These are phyloP conservation scores for Lagenidium giganteum DNA, from an alignment of 352 stramenopile species.

Conservation along the genomic window DNA sequence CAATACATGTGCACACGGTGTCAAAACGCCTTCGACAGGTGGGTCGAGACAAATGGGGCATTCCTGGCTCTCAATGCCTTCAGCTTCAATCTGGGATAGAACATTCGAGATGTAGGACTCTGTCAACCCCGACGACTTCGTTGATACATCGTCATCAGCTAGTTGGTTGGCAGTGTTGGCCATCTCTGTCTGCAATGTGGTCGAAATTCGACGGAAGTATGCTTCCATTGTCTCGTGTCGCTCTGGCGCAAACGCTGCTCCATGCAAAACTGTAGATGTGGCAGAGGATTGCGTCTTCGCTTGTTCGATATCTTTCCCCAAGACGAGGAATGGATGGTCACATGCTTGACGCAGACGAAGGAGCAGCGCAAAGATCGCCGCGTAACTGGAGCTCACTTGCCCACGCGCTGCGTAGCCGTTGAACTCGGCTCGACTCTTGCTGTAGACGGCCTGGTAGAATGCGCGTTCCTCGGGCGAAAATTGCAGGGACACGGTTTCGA, in stretches of 20 bases:
- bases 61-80: slow-evolving; percentile 70
- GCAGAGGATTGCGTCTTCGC: slow-evolving; percentile 16
- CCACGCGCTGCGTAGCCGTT: slow-evolving; percentile 83
- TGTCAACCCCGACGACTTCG: slow-evolving; percentile 22
- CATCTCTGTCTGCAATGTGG: slow-evolving; percentile 44
- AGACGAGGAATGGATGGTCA: slow-evolving; percentile 83
- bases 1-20: slow-evolving; percentile 80
- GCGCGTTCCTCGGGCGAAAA: slow-evolving; percentile 73
- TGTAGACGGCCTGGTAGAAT: slow-evolving; percentile 86
- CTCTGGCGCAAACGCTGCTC: slow-evolving; percentile 37
- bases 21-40: slow-evolving; percentile 66
- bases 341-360: slow-evolving; percentile 87
- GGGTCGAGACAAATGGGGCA: slow-evolving; percentile 84
- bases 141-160: not conserved
- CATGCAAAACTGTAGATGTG: too few relatives aligned
- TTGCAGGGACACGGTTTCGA: slow-evolving; percentile 56
- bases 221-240: slow-evolving; percentile 41
- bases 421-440: slow-evolving; percentile 84
- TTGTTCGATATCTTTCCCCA: slow-evolving; percentile 61
- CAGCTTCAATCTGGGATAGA: slow-evolving; percentile 72
- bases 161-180: slow-evolving; percentile 7
- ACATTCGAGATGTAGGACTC: slow-evolving; percentile 65
- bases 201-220: slow-evolving; percentile 60
- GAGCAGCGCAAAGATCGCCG: slow-evolving; percentile 86
- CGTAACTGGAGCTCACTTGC: slow-evolving; percentile 71